These are phyloP conservation scores for Astragalus glycyphyllos DNA, from an alignment of 306 rosid genomes.

Conservation along the genomic window DNA sequence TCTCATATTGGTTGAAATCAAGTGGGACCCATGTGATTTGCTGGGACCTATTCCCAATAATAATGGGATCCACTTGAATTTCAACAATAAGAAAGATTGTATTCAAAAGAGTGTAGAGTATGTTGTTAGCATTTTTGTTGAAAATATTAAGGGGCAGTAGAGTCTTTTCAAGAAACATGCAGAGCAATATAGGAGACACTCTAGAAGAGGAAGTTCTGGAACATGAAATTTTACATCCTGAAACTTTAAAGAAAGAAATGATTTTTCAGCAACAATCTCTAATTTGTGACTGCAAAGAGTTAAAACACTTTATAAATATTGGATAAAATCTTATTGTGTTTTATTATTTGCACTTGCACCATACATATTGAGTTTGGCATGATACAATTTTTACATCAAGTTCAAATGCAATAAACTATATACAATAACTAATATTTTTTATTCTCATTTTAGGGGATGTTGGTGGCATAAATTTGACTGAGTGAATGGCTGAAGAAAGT, in stretches of 20 bases:
- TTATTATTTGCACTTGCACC: conserved; percentile 29
- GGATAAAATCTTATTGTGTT: neutral
- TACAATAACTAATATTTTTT: conserved; percentile 35
- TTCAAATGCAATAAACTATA: conserved; percentile 3
- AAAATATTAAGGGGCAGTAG: conserved; percentile 25
- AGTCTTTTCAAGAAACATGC: conserved; percentile 13
- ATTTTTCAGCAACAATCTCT: neutral
- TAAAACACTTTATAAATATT: neutral
- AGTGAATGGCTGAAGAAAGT: conserved; percentile 28
- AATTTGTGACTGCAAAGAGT: neutral
- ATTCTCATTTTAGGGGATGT: conserved; percentile 45
- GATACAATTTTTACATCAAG: conserved; percentile 13
- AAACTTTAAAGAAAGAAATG: conserved; percentile 2
- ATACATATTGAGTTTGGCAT: conserved; percentile 6
- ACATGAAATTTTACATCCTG: neutral
- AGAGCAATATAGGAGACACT: neutral
- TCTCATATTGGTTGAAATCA: too few species aligned
- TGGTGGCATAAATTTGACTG: conserved; percentile 33
- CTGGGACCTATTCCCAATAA: too few species aligned
- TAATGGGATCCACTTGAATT: too few species aligned
- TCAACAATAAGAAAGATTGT: too few species aligned
- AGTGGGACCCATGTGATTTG: too few species aligned
- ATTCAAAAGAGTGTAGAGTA: too few species aligned
- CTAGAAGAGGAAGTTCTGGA: neutral
- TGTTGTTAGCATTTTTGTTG: too few species aligned